Evolutionary conservation across 2,329 filamentous ascomycete species (phyloP).

Genomic region (Apiospora aurea): DNA sequence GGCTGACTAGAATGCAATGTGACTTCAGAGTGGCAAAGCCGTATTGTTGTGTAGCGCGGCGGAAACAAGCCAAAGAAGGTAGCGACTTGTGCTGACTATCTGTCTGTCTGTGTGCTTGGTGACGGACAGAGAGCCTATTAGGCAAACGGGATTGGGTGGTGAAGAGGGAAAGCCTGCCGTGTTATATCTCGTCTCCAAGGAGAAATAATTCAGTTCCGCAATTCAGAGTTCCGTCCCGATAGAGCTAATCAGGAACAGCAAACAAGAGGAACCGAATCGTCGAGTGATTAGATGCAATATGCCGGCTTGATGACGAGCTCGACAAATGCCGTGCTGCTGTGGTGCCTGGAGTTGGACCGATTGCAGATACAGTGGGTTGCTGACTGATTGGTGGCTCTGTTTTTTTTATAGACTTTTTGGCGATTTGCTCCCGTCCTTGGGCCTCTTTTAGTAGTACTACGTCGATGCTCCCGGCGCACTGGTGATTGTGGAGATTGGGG

Average conservation of each 20-base stretch:
- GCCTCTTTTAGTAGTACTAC: slow-evolving; percentile 7
- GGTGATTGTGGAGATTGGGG: slow-evolving; percentile 21
- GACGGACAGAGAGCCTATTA: neutral
- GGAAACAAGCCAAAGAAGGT: neutral
- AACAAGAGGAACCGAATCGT: neutral
- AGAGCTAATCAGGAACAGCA: slow-evolving; percentile 20
- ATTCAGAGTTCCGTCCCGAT: neutral
- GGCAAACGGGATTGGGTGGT: neutral
- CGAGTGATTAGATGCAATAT: slow-evolving; percentile 9
- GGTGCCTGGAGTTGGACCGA: slow-evolving; percentile 16
- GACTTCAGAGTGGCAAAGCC: slow-evolving; percentile 18
- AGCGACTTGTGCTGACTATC: neutral
- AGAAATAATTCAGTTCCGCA: neutral
- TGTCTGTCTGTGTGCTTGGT: neutral
- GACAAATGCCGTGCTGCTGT: slow-evolving; percentile 16
- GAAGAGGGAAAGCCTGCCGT: neutral
- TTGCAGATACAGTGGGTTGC: slow-evolving; percentile 15
- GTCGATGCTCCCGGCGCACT: slow-evolving; percentile 14
- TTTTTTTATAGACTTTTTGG: slow-evolving; percentile 19
- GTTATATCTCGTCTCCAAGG: slow-evolving; percentile 12
- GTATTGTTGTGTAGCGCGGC: neutral
- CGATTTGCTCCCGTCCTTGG: slow-evolving; percentile 19
- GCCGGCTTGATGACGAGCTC: slow-evolving; percentile 18
- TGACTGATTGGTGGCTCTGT: slow-evolving; percentile 18
- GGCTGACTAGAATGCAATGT: neutral